phyloP scores from a whole-genome alignment of 257 asterid genomes.

The Craterostigma plantagineum region DNA sequence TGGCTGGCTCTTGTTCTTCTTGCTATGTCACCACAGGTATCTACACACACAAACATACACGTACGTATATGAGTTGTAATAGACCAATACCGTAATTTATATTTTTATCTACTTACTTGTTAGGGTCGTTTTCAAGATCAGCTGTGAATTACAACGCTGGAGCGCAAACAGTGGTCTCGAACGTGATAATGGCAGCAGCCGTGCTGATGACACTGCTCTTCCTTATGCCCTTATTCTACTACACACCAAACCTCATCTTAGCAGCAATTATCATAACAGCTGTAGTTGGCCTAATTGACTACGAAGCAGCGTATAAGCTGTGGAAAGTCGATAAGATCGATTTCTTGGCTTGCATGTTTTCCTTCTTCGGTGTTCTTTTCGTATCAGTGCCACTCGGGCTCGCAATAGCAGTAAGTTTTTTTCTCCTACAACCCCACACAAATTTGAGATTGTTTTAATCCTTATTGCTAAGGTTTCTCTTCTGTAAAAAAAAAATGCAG shows the following conservation, averaged over 20 bases:
- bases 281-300: slow-evolving; percentile 79
- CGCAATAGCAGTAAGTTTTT: slow-evolving; percentile 80
- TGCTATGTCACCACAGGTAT: slow-evolving; percentile 64
- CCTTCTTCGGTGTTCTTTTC: slow-evolving; percentile 88
- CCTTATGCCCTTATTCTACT: slow-evolving; percentile 80
- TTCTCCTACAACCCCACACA: too few species aligned
- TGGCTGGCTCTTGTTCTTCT: slow-evolving; percentile 90
- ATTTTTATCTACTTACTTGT: too few species aligned
- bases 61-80: too few species aligned
- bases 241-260: slow-evolving; percentile 71
- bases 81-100: too few species aligned
- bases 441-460: too few species aligned
- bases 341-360: slow-evolving; percentile 64
- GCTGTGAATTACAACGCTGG: slow-evolving; percentile 94
- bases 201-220: slow-evolving; percentile 67
- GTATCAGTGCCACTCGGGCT: slow-evolving; percentile 91
- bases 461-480: too few species aligned
- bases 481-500: slow-evolving; percentile 20
- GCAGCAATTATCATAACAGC: slow-evolving; percentile 91
- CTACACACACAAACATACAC: too few species aligned
- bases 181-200: slow-evolving; percentile 65
- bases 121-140: slow-evolving; percentile 92
- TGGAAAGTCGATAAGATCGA: slow-evolving; percentile 98
- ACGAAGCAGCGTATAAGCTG: slow-evolving; percentile 43
- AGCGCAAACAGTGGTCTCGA: slow-evolving; percentile 67